Evolutionary conservation across 2,329 filamentous ascomycete species (phyloP).

Genomic region (Fusarium ramigenum): DNA sequence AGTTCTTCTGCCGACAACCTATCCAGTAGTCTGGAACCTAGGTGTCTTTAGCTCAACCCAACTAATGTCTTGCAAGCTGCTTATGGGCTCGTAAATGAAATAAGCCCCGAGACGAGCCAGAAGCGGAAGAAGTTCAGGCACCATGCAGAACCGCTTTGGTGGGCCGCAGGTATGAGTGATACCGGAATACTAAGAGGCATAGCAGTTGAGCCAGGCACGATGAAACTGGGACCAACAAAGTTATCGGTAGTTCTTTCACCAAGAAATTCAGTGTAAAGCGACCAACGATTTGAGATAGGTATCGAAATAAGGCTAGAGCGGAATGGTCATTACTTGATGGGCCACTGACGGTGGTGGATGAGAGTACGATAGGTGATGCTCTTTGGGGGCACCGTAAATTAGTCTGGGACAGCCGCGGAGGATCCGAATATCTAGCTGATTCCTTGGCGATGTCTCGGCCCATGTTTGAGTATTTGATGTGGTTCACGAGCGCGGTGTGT

Average conservation of each 20-base stretch:
- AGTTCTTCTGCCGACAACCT: background rate
- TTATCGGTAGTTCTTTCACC: background rate
- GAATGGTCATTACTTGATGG: background rate
- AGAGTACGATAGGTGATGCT: background rate
- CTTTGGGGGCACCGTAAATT: background rate
- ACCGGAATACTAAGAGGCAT: background rate
- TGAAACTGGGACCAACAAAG: background rate
- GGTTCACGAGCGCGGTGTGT: background rate
- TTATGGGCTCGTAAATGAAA: background rate
- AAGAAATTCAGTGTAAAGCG: background rate
- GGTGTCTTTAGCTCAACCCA: background rate
- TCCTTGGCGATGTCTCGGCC: background rate
- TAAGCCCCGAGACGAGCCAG: background rate
- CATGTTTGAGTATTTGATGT: background rate
- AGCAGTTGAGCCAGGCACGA: background rate
- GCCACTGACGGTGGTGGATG: slow-evolving; percentile 18
- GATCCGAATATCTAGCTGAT: slow-evolving; percentile 8
- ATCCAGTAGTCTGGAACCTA: slow-evolving; percentile 1
- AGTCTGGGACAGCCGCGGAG: background rate
- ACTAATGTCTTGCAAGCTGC: background rate
- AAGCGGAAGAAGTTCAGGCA: background rate
- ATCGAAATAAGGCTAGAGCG: slow-evolving; percentile 21
- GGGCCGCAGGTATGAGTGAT: background rate
- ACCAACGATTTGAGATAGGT: background rate
- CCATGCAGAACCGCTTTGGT: background rate